Conservation (phyloP, 768 basidiomycete genomes). For the Tylopilus intermedius region DNA sequence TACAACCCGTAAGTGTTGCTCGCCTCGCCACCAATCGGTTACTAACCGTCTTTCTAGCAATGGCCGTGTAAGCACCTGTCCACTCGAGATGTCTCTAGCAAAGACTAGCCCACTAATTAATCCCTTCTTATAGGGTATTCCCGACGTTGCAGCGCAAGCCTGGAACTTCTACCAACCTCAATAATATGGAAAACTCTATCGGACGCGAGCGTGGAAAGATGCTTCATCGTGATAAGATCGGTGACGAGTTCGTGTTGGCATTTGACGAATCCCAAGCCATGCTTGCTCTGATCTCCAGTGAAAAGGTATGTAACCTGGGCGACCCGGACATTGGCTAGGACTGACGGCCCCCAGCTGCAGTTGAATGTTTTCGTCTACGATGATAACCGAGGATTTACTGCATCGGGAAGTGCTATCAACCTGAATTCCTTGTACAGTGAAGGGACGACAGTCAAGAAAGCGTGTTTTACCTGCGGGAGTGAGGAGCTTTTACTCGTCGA, state of each 20-base stretch:
- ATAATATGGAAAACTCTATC: conserved; percentile 34
- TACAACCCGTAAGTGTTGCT: conserved; percentile 48
- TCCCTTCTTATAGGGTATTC: conserved; percentile 39
- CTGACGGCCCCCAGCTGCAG: conserved; percentile 25
- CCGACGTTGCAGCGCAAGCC: conserved; percentile 64
- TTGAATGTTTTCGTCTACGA: conserved; percentile 45
- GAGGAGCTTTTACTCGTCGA: conserved; percentile 56
- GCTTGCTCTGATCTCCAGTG: conserved; percentile 40
- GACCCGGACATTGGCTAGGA: neutral
- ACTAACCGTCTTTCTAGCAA: conserved; percentile 25
- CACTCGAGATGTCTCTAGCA: too few species aligned
- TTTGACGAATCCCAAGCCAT: conserved; percentile 50
- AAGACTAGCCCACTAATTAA: too few species aligned
- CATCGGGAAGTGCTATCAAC: conserved; percentile 39
- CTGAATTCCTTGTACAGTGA: conserved; percentile 44
- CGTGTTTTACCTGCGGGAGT: conserved; percentile 43
- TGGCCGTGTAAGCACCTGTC: conserved; percentile 44
- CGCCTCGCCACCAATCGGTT: neutral
- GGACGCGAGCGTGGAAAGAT: conserved; percentile 27
- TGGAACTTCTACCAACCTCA: conserved; percentile 38
- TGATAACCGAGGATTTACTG: too few species aligned
- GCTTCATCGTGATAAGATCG: conserved; percentile 44
- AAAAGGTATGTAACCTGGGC: conserved; percentile 32
- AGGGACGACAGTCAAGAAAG: conserved; percentile 31
- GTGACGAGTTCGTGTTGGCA: conserved; percentile 40